Evolutionary conservation across 1,284 basidiomycete species (phyloP), one percentile per base, ranked within the genome.

Genomic region (Marasmius tenuissimus): DNA sequence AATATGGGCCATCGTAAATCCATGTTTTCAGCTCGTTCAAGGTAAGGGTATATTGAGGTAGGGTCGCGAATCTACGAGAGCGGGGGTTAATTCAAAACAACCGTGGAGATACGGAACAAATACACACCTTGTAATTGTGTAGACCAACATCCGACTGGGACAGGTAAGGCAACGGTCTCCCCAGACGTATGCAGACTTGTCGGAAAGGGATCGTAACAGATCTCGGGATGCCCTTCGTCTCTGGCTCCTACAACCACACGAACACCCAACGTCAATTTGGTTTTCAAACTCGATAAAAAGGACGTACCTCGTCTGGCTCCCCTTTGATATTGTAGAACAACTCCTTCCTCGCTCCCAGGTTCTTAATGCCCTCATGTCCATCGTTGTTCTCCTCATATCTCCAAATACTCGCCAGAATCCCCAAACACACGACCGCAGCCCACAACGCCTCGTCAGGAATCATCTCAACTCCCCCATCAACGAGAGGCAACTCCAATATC

Each of bases 1-100:
- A 63, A 63, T 16, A 63, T 60, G 27, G 61, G 61, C 61, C 61
- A 63, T 16, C 61, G 51, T 11, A 63, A 42, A 57, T 63, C 61
- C 61, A 63, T 63, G 45, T 63, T 63, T 33, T 63, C 61, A 14
- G 48, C 54, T 16, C 61, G 51, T 22, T 37, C 61, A 12, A 60
- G 20, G 38, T 63, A 63, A 11, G 61, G 61, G 35, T 56, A 63
- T 14, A 40, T 14, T 37, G 61, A 60, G 0, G 61, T 63, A 8
- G 61, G 58, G 51, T 63, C 61, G n/a, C 61, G 61, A 47, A 63
- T 63, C 61, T 63, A 50, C n/a, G 6, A n/a, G 47, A 8, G 14
- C 14, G 22, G 48, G 11, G 20, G 48, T 12, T 33, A 20, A 20
- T 50, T 20, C 12, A 16, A 48, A 53, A 27, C 14, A 59, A 5